Evolutionary conservation across 2,329 filamentous ascomycete genomes (phyloP).

Genomic region (Cytospora mali): DNA sequence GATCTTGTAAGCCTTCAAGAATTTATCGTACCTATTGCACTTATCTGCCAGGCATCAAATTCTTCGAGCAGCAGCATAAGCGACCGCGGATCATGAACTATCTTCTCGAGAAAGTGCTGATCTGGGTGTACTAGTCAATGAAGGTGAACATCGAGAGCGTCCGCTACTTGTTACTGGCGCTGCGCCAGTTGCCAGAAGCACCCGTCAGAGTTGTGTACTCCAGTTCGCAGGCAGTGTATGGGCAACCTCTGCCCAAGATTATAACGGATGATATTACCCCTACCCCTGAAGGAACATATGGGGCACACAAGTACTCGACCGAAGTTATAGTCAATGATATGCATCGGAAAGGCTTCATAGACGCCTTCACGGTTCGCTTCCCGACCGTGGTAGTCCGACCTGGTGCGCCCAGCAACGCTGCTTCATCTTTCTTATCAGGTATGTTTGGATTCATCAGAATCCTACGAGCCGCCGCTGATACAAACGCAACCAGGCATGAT

Average conservation of each 20-base stretch:
- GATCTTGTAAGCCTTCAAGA: constrained; percentile 41
- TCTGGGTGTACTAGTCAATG: constrained; percentile 42
- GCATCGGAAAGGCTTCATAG: constrained; percentile 59
- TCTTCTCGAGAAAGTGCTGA: background rate
- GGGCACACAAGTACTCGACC: constrained; percentile 64
- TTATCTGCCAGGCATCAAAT: no score
- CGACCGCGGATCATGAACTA: background rate
- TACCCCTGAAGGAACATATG: constrained; percentile 65
- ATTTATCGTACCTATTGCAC: background rate
- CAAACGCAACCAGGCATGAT: constrained; percentile 53
- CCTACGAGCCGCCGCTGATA: background rate
- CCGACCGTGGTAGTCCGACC: constrained; percentile 65
- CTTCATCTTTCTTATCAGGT: constrained; percentile 61
- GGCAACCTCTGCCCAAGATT: constrained; percentile 55
- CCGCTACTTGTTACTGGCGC: constrained; percentile 51
- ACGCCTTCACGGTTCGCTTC: constrained; percentile 60
- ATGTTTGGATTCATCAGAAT: background rate
- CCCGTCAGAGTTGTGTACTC: constrained; percentile 60
- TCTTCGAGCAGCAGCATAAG: background rate
- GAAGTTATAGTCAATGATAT: constrained; percentile 66
- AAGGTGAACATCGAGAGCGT: constrained; percentile 64
- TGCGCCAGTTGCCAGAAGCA: constrained; percentile 52
- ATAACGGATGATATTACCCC: constrained; percentile 56
- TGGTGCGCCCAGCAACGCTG: constrained; percentile 61
- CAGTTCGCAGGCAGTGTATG: constrained; percentile 65